phyloP scores from a whole-genome alignment of 805 yeast genomes.

The Suhomyces kilbournensis region DNA sequence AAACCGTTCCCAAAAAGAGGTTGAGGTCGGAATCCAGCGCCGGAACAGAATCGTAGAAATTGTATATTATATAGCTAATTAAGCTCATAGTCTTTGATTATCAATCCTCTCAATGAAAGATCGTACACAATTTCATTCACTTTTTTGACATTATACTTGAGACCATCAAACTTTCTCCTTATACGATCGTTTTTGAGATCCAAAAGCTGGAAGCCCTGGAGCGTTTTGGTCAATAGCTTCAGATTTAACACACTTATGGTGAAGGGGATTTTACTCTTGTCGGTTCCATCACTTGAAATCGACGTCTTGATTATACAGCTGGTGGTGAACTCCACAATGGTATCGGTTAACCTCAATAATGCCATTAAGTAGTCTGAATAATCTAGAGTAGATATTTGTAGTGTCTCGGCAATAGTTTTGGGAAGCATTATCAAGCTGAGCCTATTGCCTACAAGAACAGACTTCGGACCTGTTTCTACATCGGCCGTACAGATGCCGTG shows the following conservation, averaged over 20 bases:
- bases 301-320: slow-evolving; percentile 20
- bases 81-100: slow-evolving; percentile 1
- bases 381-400: slow-evolving; percentile 12
- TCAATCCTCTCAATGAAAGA: slow-evolving; percentile 7
- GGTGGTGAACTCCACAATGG: slow-evolving; percentile 24
- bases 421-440: slow-evolving; percentile 22
- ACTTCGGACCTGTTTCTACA: not conserved
- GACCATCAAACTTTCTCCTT: slow-evolving; percentile 26
- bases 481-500: not conserved
- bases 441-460: not conserved
- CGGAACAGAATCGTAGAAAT: not conserved
- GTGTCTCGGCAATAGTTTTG: slow-evolving; percentile 9
- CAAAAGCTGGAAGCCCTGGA: slow-evolving; percentile 24
- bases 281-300: slow-evolving; percentile 5
- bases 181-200: slow-evolving; percentile 29
- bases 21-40: not conserved
- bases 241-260: slow-evolving; percentile 20
- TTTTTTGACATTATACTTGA: slow-evolving; percentile 27
- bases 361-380: slow-evolving; percentile 22
- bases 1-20: not conserved
- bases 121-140: slow-evolving; percentile 20
- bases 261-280: slow-evolving; percentile 10
- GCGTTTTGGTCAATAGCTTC: slow-evolving; percentile 20
- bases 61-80: not conserved
- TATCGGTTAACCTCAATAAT: slow-evolving; percentile 20